Percentiles rank a stretch among this genome's conserved stretches.
These are phyloP conservation scores for Chaetoscypha palmicola DNA, from an alignment of 2,329 filamentous ascomycete genomes.

Conservation along the genomic window DNA sequence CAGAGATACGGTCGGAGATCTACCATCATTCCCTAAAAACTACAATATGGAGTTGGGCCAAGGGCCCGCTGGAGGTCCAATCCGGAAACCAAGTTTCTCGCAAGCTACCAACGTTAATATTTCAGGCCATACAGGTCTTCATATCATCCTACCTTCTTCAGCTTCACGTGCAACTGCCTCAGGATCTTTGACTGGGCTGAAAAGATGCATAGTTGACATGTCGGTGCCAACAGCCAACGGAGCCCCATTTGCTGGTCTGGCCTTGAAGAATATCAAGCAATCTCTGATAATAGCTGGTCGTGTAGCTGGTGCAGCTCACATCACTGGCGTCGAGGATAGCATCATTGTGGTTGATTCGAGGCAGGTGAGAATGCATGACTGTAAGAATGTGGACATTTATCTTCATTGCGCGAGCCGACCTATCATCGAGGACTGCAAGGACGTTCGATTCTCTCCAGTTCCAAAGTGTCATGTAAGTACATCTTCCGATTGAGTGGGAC, in stretches of 20 bases:
- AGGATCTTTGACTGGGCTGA: conserved; percentile 63
- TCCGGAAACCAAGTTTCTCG: conserved; percentile 59
- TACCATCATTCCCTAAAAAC: conserved; percentile 39
- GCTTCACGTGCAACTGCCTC: conserved; percentile 66
- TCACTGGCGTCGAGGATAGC: conserved; percentile 67
- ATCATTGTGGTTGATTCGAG: conserved; percentile 72
- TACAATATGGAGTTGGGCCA: conserved; percentile 52
- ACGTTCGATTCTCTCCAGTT: conserved; percentile 71
- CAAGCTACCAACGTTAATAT: conserved; percentile 56
- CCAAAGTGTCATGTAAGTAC: conserved; percentile 60
- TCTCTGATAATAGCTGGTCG: conserved; percentile 72
- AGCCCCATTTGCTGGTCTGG: conserved; percentile 62
- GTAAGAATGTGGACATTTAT: conserved; percentile 74
- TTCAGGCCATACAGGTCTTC: conserved; percentile 56
- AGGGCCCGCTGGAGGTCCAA: conserved; percentile 27
- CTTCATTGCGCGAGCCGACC: conserved; percentile 74
- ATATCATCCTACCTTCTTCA: conserved; percentile 69
- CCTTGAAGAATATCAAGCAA: conserved; percentile 60
- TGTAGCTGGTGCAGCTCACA: conserved; percentile 73
- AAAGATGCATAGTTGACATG: conserved; percentile 72
- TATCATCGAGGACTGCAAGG: conserved; percentile 84
- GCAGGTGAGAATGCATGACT: conserved; percentile 93
- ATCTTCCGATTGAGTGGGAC: neutral
- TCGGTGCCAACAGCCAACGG: conserved; percentile 55
- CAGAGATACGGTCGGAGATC: conserved; percentile 34